Evolutionary conservation across 345 rosid species (phyloP).

Genomic region (Chamaenerion angustifolium): DNA sequence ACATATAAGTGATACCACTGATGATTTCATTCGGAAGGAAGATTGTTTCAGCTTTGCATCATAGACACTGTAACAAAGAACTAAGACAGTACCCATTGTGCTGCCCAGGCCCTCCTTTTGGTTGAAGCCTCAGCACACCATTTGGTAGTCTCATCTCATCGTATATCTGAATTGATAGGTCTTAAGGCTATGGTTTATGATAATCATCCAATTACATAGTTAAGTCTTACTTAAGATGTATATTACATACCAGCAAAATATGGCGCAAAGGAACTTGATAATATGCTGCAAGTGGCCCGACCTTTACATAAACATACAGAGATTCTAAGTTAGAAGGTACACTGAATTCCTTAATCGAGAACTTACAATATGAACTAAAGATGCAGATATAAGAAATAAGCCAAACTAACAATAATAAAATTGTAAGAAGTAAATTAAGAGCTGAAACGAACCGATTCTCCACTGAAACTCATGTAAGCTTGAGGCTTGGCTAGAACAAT

Average conservation of each 20-base stretch:
- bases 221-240: not conserved
- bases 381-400: not conserved
- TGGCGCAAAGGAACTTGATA: slow-evolving; percentile 88
- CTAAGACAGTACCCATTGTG: slow-evolving; percentile 57
- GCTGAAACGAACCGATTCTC: slow-evolving; percentile 61
- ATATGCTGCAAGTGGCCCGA: slow-evolving; percentile 86
- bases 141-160: slow-evolving; percentile 89
- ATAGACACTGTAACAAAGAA: too few relatives aligned
- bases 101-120: slow-evolving; percentile 83
- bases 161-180: slow-evolving; percentile 32
- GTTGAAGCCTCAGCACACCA: slow-evolving; percentile 77
- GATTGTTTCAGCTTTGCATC: not conserved
- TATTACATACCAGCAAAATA: slow-evolving; percentile 52
- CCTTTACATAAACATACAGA: slow-evolving; percentile 21
- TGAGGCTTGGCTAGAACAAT: slow-evolving; percentile 83
- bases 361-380: not conserved
- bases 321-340: not conserved
- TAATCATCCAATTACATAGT: not conserved
- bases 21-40: not conserved
- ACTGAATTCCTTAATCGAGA: too few relatives aligned
- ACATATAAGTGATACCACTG: not conserved
- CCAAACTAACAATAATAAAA: not conserved
- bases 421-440: not conserved
- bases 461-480: slow-evolving; percentile 86
- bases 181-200: not conserved